Base-by-base conservation (phyloP, 768 basidiomycete genomes). In the Russula vinacea region DNA sequence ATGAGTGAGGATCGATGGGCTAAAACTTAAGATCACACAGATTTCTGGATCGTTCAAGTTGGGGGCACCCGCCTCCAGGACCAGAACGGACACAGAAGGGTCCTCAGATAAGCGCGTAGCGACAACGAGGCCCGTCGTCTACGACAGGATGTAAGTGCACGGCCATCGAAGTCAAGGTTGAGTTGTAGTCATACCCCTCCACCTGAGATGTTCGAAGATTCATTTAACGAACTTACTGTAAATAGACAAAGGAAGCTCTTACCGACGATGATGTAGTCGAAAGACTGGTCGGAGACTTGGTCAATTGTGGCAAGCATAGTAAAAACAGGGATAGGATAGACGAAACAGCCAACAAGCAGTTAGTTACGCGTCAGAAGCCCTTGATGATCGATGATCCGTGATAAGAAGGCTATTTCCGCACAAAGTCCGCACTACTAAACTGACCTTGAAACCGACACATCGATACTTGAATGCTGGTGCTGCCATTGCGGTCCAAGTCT, bases 231-330 rank as follows among this genome's bases (percentile, higher is more conserved):
- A n/a, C n/a, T n/a, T n/a, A n/a, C n/a, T n/a, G n/a, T n/a, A 16
- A 7, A 6, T 1, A 5, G 37, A 9, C 19, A 42, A 44, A 4
- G 17, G 42, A n/a, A 39, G 16, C 3, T 24, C 62, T n/a, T 24
- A 63, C 69, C 65, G 16, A 68, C 55, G 40, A 65, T 47, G 55
- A 70, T 64, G 52, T 70, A 70, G 56, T 70, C 67, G 37, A 70
- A 70, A 26, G 62, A 49, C 26, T 65, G 39, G 45, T 59, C 44
- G 8, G 60, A 62, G 37, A 68, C 64, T 45, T 60, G 65, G 44
- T 59, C 49, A 22, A 69, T 39, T 26, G 55, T 56, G 56, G 50
- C 60, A 19, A 60, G 56, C 68, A 68, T 66, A 61, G 52, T 55
- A 19, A 19, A 17, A 13, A 35, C 13, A 44, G 22, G n/a, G 17